phyloP scores from a whole-genome alignment of 257 asterid genomes.

The Galeopsis tetrahit region DNA sequence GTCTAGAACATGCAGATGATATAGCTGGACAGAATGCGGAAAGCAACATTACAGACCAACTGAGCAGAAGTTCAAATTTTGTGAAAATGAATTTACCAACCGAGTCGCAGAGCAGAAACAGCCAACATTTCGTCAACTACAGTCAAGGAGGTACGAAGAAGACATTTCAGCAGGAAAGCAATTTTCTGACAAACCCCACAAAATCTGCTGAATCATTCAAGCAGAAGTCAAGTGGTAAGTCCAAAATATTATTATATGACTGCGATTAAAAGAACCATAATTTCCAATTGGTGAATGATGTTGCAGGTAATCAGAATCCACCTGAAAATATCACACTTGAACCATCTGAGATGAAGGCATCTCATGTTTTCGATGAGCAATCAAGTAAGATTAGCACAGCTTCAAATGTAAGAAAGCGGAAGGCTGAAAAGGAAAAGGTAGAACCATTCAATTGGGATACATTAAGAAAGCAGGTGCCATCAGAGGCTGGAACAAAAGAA shows the following conservation, averaged over 20 bases:
- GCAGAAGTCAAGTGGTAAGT: slow-evolving; percentile 48
- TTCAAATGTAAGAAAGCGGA: slow-evolving; percentile 55
- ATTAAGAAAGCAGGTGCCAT: slow-evolving; percentile 53
- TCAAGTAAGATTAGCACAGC: slow-evolving; percentile 33
- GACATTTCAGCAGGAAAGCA: slow-evolving; percentile 43
- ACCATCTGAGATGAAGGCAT: slow-evolving; percentile 30
- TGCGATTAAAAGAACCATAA: neutral
- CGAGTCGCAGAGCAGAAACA: slow-evolving; percentile 36
- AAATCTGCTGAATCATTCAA: slow-evolving; percentile 45
- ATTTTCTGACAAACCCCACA: slow-evolving; percentile 32
- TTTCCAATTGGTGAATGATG: slow-evolving; percentile 28
- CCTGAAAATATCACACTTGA: slow-evolving; percentile 29
- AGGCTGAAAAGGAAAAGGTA: slow-evolving; percentile 49
- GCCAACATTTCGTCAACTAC: slow-evolving; percentile 36
- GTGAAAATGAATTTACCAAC: slow-evolving; percentile 33
- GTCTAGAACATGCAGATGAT: slow-evolving; percentile 29
- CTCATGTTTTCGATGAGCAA: slow-evolving; percentile 29
- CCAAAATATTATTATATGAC: slow-evolving; percentile 23
- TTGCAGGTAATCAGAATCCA: slow-evolving; percentile 35
- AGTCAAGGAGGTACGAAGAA: slow-evolving; percentile 36
- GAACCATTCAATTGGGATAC: slow-evolving; percentile 67
- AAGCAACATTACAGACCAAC: slow-evolving; percentile 41
- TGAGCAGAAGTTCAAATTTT: slow-evolving; percentile 30
- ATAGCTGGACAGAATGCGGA: slow-evolving; percentile 40
- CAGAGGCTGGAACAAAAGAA: slow-evolving; percentile 45